Conservation (phyloP, 208 protist genomes). For the Porcisia deanei region DNA sequence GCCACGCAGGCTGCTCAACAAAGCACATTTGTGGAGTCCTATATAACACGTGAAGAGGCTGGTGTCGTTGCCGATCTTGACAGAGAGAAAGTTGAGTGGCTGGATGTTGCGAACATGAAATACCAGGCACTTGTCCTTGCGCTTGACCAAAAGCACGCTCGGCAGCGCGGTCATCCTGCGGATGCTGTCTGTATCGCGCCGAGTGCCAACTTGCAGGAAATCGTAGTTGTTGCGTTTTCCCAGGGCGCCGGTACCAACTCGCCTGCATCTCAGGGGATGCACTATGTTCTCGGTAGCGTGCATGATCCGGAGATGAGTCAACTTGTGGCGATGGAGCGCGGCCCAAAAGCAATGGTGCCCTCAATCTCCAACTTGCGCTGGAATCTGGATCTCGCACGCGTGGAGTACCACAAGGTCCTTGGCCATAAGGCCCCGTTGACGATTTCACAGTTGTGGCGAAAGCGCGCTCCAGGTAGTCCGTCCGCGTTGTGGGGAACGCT, state of each 20-base stretch:
- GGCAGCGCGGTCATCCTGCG: conserved; percentile 15
- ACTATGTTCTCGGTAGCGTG: conserved; percentile 30
- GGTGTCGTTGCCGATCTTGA: conserved; percentile 48
- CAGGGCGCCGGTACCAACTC: conserved; percentile 1
- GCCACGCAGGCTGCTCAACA: neutral
- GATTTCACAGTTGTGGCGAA: conserved; percentile 31
- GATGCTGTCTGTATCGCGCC: conserved; percentile 36
- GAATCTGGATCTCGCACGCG: conserved; percentile 14
- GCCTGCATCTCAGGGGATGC: conserved; percentile 9
- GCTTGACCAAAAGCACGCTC: conserved; percentile 19
- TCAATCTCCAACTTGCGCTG: conserved; percentile 10
- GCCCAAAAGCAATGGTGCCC: conserved; percentile 34
- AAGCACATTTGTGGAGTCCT: conserved; percentile 15
- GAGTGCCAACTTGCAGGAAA: conserved; percentile 39
- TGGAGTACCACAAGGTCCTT: conserved; percentile 19
- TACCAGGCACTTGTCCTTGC: conserved; percentile 48
- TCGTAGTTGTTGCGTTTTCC: conserved; percentile 35
- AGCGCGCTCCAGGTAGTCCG: neutral
- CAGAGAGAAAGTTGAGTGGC: conserved; percentile 45
- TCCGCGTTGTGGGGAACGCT: neutral
- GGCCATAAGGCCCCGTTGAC: conserved; percentile 12
- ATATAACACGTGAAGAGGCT: conserved; percentile 36
- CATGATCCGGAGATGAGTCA: conserved; percentile 34
- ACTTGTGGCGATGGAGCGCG: conserved; percentile 42
- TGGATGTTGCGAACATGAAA: conserved; percentile 52